Evolutionary conservation across 495 filamentous ascomycete genomes (phyloP), one percentile per base, ranked within the genome.

Genomic region (Talaromyces liani): DNA sequence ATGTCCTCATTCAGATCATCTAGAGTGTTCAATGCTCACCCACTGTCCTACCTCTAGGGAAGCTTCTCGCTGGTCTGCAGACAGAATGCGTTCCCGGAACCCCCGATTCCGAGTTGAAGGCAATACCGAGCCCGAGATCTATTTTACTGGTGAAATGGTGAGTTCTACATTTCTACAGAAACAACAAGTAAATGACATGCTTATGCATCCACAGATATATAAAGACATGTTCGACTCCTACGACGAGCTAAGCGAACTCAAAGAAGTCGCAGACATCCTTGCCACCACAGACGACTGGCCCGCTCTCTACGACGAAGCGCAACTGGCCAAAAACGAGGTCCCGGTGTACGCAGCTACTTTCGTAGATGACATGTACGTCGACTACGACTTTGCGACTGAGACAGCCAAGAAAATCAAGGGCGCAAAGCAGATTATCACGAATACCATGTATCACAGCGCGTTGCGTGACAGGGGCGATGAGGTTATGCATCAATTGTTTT

Each of bases 331-430:
- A 65, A 97, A 97, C 68, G 79, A 88, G 64, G 92, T 97, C 0
- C 93, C 94, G 0, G 89, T 97, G 0, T 97, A 95, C 66, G 87
- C 91, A 6, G 90, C 90, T 0, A 87, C 82, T n/a, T 98, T 87
- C 63, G 69, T 91, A 1, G 90, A 97, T 62, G 93, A 98, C 72
- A 97, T 98, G 92, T 97, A 96, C 67, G 93, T 98, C 33, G 87
- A 93, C 65, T 90, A 82, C 65, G 87, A 87, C 25, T 72, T 91
- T 9, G 84, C 89, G 0, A 76, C 84, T 62, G 87, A 86, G 65
- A 94, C 93, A 27, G 92, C 90, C 12, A 72, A 76, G 31, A 85
- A 85, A 75, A 90, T 98, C 70, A 86, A 84, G 70, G 87, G 87
- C 0, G 88, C 84, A 67, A 91, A 92, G 76, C 87, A 87, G 51